Conservation (phyloP, 2,329 filamentous ascomycete species). For the Colletotrichum cuscutae region DNA sequence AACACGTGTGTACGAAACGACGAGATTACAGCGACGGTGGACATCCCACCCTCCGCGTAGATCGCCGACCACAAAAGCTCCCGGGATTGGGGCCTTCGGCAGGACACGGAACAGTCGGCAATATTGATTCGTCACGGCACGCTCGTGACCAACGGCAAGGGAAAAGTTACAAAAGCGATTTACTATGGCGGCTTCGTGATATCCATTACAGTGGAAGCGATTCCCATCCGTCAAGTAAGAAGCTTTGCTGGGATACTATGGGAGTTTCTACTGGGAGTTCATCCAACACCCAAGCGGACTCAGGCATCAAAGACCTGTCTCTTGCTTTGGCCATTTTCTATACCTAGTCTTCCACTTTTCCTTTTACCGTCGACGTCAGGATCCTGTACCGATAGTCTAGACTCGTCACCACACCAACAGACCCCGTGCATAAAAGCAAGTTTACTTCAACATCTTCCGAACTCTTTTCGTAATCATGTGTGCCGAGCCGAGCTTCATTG, state of each 20-base stretch:
- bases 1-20: not conserved
- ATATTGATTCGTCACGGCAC: not conserved
- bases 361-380: not conserved
- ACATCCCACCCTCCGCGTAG: not conserved
- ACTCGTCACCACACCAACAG: not conserved
- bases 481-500: not conserved
- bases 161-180: not conserved
- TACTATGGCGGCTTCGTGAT: not conserved
- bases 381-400: constrained; percentile 6
- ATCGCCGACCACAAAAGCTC: not conserved
- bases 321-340: not conserved
- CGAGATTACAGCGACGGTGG: not conserved
- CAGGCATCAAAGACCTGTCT: not conserved
- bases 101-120: constrained; percentile 7
- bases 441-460: not conserved
- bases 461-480: not conserved
- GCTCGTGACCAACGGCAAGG: not conserved
- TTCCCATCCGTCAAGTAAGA: not conserved
- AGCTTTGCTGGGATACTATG: not conserved
- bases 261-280: not conserved
- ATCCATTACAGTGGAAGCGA: not conserved
- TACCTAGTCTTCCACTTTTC: not conserved
- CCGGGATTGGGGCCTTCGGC: constrained; percentile 8
- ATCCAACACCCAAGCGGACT: not conserved
- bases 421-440: not conserved